Conservation (phyloP, 306 rosid species). For the Castanea crenata region DNA sequence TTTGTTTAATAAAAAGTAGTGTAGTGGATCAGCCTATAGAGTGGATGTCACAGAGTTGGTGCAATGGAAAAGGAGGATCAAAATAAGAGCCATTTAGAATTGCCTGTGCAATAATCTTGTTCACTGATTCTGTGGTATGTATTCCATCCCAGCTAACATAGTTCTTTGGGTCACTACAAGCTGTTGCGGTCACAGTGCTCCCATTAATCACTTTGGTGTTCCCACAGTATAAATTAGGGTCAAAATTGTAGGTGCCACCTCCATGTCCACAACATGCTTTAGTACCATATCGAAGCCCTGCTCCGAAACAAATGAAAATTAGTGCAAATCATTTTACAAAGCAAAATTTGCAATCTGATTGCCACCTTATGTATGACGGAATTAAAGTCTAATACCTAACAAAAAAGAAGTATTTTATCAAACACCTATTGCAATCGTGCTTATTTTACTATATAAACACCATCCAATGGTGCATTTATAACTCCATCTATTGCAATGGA, state of each 20-base stretch:
- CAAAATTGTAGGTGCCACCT: slow-evolving; percentile 67
- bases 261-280: slow-evolving; percentile 91
- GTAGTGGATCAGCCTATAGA: slow-evolving; percentile 42
- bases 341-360: background rate
- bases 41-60: slow-evolving; percentile 51
- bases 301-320: background rate
- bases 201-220: slow-evolving; percentile 54
- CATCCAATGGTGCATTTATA: too few relatives aligned
- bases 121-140: slow-evolving; percentile 91
- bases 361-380: too few relatives aligned
- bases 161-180: slow-evolving; percentile 68
- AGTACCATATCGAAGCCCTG: slow-evolving; percentile 70
- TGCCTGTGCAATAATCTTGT: slow-evolving; percentile 65
- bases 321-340: background rate
- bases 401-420: too few relatives aligned
- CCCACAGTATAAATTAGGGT: slow-evolving; percentile 60
- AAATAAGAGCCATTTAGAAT: slow-evolving; percentile 72
- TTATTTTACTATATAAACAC: too few relatives aligned
- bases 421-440: too few relatives aligned
- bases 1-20: background rate
- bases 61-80: slow-evolving; percentile 65
- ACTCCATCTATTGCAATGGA: too few relatives aligned
- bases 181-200: slow-evolving; percentile 54
- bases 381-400: too few relatives aligned
- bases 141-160: slow-evolving; percentile 95